phyloP scores from a whole-genome alignment of 1,284 basidiomycete species.

The Afroboletus lepidellus region DNA sequence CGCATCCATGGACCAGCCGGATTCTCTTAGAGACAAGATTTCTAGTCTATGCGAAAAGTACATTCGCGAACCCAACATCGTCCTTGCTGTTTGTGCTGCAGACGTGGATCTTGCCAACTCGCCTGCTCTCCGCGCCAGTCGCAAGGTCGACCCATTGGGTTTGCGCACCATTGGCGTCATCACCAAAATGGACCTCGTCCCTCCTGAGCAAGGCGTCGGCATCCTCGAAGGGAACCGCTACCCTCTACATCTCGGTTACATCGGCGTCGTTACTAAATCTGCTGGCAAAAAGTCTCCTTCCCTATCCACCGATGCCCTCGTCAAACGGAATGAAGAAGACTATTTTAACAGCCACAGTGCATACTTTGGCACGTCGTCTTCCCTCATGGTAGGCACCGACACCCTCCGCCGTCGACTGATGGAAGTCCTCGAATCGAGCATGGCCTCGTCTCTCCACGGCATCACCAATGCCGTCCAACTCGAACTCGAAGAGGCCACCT shows the following conservation, averaged over 20 bases:
- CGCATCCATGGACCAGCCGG: slow-evolving; percentile 93
- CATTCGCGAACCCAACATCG: slow-evolving; percentile 96
- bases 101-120: slow-evolving; percentile 99
- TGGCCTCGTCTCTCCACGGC: slow-evolving; percentile 92
- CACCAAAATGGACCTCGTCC: slow-evolving; percentile 98
- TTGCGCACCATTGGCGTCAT: slow-evolving; percentile 95
- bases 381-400: slow-evolving; percentile 86
- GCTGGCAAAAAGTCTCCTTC: slow-evolving; percentile 47
- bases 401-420: slow-evolving; percentile 88
- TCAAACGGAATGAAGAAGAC: slow-evolving; percentile 72
- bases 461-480: slow-evolving; percentile 97
- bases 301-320: slow-evolving; percentile 51
- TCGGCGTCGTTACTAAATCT: slow-evolving; percentile 93
- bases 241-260: slow-evolving; percentile 95
- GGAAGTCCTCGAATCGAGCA: slow-evolving; percentile 96
- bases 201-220: slow-evolving; percentile 76
- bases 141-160: slow-evolving; percentile 93
- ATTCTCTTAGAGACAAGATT: slow-evolving; percentile 93
- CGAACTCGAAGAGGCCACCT: slow-evolving; percentile 94
- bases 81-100: slow-evolving; percentile 96
- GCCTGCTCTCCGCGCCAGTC: slow-evolving; percentile 89
- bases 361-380: slow-evolving; percentile 66
- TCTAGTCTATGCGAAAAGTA: slow-evolving; percentile 90
- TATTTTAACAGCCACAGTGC: slow-evolving; percentile 79
- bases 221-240: slow-evolving; percentile 92